Base-by-base conservation (phyloP, 495 filamentous ascomycete species). In the Xylona heveae region DNA sequence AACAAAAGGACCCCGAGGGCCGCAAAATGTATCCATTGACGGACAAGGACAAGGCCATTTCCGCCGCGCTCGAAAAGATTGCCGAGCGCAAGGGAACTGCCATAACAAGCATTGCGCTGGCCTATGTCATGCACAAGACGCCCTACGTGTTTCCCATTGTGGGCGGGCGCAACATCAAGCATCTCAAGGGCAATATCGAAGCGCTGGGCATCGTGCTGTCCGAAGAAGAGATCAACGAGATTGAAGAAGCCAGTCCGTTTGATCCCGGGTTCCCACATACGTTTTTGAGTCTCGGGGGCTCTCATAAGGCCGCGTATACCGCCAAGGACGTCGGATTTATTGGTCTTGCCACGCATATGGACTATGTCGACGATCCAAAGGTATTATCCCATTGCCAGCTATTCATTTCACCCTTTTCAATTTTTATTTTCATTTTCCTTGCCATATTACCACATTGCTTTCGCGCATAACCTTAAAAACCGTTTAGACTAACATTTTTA, bases 141-240 rank as follows among this genome's bases (percentile, higher is more conserved):
- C 69, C 75, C 0, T 74, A 81, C 39, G 73, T 79, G 16, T 83
- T 80, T 48, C 77, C 77, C 6, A 69, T 84, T 33, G 59, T 80
- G 15, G 77, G 77, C 9, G 68, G 67, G 2, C 48, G 70, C 6
- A 78, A 68, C 45, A 44, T 75, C 29, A 64, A 69, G 42, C 68
- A 80, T 42, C 44, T 83, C 3, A 68, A 72, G 49, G 62, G 52
- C 36, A 79, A 72, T 34, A 71, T 81, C 37, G 71, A 73, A 37
- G 76, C 69, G 2, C 48, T 81, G 20, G 50, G 42, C 0, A 30
- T 81, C 21, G 39, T 47, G 30, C 51, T 83, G 34, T 61, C 52
- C 2, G 48, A 61, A 0, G 61, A 71, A 17, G 73, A 83, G 20
- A 60, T 81, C 15, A 43, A 59, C 18, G 62, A 73, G 45, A 75